These are phyloP conservation scores for Ramaria sp. DNA, from an alignment of 768 basidiomycete genomes.

Conservation along the genomic window DNA sequence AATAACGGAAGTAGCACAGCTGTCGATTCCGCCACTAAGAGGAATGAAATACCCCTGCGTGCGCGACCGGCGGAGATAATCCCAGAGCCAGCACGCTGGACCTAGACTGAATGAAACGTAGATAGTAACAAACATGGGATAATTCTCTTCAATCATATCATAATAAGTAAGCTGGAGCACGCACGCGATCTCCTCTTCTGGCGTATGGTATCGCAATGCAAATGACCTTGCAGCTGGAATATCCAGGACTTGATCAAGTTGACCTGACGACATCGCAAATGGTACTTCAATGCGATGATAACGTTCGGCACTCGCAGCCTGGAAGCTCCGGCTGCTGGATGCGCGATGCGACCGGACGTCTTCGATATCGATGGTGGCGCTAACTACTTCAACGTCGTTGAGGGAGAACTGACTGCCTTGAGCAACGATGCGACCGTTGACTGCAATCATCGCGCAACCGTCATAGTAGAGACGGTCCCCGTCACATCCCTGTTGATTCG, in stretches of 20 bases:
- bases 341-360: slow-evolving; percentile 87
- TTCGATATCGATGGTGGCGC: slow-evolving; percentile 94
- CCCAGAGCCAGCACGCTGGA: slow-evolving; percentile 99
- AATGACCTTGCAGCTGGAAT: slow-evolving; percentile 38
- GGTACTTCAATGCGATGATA: slow-evolving; percentile 80
- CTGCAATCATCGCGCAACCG: slow-evolving; percentile 90
- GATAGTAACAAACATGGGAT: slow-evolving; percentile 2
- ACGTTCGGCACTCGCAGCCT: slow-evolving; percentile 63
- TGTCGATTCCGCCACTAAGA: slow-evolving; percentile 93
- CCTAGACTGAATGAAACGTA: slow-evolving; percentile 50
- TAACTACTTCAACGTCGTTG: slow-evolving; percentile 91
- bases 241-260: slow-evolving; percentile 42
- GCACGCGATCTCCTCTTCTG: slow-evolving; percentile 97
- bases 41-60: slow-evolving; percentile 95
- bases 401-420: slow-evolving; percentile 97
- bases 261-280: slow-evolving; percentile 68
- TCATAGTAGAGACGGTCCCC: slow-evolving; percentile 98
- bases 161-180: slow-evolving; percentile 25
- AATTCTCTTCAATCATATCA: neutral
- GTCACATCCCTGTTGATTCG: slow-evolving; percentile 98
- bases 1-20: slow-evolving; percentile 93
- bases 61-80: slow-evolving; percentile 88
- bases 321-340: slow-evolving; percentile 77
- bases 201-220: slow-evolving; percentile 65
- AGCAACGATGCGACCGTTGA: slow-evolving; percentile 86